These are phyloP conservation scores for Fusarium algeriense DNA, from an alignment of 2,329 filamentous ascomycete genomes.

Conservation along the genomic window DNA sequence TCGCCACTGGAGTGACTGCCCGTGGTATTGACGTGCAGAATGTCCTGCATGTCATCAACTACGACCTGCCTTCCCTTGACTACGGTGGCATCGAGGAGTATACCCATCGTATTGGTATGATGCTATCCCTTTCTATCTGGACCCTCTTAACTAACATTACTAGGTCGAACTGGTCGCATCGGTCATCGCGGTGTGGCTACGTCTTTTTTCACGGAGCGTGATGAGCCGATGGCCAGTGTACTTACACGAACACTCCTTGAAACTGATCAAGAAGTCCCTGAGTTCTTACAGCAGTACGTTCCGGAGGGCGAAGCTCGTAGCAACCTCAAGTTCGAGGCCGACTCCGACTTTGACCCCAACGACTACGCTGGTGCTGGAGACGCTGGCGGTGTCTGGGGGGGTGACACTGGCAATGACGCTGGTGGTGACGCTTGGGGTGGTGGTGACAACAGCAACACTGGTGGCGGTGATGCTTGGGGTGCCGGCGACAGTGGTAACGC, in stretches of 20 bases:
- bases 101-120: constrained; percentile 88
- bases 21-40: constrained; percentile 91
- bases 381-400: constrained; percentile 35
- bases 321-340: constrained; percentile 67
- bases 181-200: constrained; percentile 88
- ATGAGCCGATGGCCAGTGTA: constrained; percentile 78
- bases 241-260: constrained; percentile 87
- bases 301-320: constrained; percentile 65
- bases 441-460: background rate
- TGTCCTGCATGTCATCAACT: constrained; percentile 94
- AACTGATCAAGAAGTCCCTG: constrained; percentile 80
- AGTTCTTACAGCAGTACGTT: constrained; percentile 78
- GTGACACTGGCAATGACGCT: constrained; percentile 13
- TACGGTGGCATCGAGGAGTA: constrained; percentile 96
- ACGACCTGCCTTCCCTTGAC: constrained; percentile 79
- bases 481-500: background rate
- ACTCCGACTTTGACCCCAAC: constrained; percentile 64
- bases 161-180: constrained; percentile 92
- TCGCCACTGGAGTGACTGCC: constrained; percentile 87
- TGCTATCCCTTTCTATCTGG: background rate
- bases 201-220: constrained; percentile 86
- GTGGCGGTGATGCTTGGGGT: background rate
- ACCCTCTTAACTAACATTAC: constrained; percentile 11
- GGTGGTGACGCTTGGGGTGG: constrained; percentile 25
- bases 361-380: constrained; percentile 49